Evolutionary conservation across 768 basidiomycete genomes (phyloP), one percentile per base, ranked within the genome.

Genomic region (Boletus rubroflammeus): DNA sequence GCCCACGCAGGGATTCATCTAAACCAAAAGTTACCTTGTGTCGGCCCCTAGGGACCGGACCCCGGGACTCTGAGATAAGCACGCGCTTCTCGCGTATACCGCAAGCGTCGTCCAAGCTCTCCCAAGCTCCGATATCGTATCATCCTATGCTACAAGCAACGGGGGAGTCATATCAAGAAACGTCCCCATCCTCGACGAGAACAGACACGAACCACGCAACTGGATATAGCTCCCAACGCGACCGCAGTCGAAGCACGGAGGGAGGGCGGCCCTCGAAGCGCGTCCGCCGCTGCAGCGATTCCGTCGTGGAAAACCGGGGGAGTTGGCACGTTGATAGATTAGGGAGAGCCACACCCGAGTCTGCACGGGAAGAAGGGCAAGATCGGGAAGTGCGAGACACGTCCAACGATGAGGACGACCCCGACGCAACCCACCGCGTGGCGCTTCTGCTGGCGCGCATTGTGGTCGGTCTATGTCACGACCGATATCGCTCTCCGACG

Each of bases 241-340:
- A 56, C 28, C 59, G 57, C 17, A 60, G 58, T 52, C 50, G 34
- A 34, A 62, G 57, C 31, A 50, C 51, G 70, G 68, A 60, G 43
- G 42, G 57, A 61, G 70, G 59, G 51, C 67, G 69, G 62, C 61
- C 56, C 4, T 40, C 31, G 62, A 70, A 70, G 66, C 70, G 69
- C 45, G 26, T 51, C 44, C 64, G 66, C 41, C 52, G 54, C n/a
- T 28, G 36, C 11, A 57, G 57, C 51, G 50, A 55, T 55, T 47
- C 55, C 26, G 29, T 58, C 57, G 59, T 53, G 43, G 51, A 43
- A 53, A 50, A 48, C 38, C 50, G 45, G 44, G 55, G 50, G 35
- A 47, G 50, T 26, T 43, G 44, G 29, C 19, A 26, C 14, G 13
- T 15, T 1, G 57, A 61, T 48, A 29, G 34, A 65, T 63, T 54